Conservation (phyloP, 2,329 filamentous ascomycete species). For the Neocatenulostroma microsporum region DNA sequence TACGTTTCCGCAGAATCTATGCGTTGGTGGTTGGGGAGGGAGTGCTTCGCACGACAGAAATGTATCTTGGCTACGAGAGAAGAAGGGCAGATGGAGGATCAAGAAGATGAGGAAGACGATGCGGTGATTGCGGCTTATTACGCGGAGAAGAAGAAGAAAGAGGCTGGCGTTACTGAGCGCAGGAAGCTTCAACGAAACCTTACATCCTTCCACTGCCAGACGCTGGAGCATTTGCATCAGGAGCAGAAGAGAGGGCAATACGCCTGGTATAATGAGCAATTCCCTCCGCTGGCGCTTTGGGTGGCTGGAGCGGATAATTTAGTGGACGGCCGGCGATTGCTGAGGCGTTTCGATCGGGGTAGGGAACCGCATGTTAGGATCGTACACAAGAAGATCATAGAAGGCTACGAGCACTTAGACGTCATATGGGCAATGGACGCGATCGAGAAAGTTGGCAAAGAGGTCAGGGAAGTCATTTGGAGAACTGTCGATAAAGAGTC, state of each 20-base stretch:
- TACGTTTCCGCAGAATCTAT: constrained; percentile 86
- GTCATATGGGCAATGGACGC: constrained; percentile 92
- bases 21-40: constrained; percentile 88
- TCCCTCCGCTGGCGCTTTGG: constrained; percentile 82
- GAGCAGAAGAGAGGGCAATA: constrained; percentile 31
- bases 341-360: constrained; percentile 65
- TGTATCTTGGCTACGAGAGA: constrained; percentile 79
- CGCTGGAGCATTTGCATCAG: constrained; percentile 24
- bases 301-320: constrained; percentile 74
- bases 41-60: constrained; percentile 76
- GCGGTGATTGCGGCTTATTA: constrained; percentile 32
- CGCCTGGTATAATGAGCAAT: constrained; percentile 75
- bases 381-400: constrained; percentile 74
- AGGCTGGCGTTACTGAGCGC: constrained; percentile 21
- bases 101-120: constrained; percentile 38
- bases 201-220: constrained; percentile 24
- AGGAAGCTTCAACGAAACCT: constrained; percentile 25
- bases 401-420: constrained; percentile 87
- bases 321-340: constrained; percentile 69
- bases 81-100: constrained; percentile 55
- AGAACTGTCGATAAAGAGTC: constrained; percentile 55
- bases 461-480: constrained; percentile 78
- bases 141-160: constrained; percentile 20
- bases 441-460: constrained; percentile 71
- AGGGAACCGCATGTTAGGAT: constrained; percentile 74